A percentile compares a stretch with the other conserved stretches of the same genome.
These are phyloP conservation scores for Penicillium sp. DNA, from an alignment of 2,329 filamentous ascomycete genomes.

Conservation along the genomic window DNA sequence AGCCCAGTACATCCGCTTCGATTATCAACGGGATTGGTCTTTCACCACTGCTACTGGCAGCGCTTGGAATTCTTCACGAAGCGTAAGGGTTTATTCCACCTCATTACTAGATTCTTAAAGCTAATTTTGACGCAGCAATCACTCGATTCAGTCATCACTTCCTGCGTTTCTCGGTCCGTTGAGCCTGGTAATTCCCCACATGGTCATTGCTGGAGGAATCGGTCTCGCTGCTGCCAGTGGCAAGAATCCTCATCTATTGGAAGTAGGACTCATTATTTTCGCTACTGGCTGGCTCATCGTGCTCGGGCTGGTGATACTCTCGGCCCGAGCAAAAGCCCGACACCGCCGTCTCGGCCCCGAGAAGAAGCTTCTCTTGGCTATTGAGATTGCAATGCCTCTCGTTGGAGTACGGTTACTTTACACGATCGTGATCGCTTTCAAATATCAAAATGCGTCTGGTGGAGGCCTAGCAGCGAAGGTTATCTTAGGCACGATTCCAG, in stretches of 20 bases:
- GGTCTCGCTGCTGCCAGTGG: constrained; percentile 16
- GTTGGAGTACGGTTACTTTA: constrained; percentile 22
- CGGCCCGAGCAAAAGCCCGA: constrained; percentile 1
- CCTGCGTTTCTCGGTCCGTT: constrained; percentile 9
- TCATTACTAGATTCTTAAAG: background rate
- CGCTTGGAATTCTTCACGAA: constrained; percentile 21
- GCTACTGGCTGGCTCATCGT: constrained; percentile 16
- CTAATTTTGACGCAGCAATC: constrained; percentile 10
- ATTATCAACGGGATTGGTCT: constrained; percentile 20
- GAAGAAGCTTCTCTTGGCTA: constrained; percentile 20
- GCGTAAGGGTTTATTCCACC: constrained; percentile 9
- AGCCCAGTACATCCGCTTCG: constrained; percentile 15
- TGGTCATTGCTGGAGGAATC: constrained; percentile 18
- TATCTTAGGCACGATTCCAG: constrained; percentile 40
- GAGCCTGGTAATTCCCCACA: constrained; percentile 17
- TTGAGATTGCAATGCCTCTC: constrained; percentile 18
- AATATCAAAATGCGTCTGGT: background rate
- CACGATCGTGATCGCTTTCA: constrained; percentile 8
- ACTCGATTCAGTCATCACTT: constrained; percentile 22
- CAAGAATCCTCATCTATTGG: constrained; percentile 3
- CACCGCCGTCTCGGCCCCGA: constrained; percentile 10
- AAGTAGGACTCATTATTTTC: constrained; percentile 19
- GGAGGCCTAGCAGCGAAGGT: constrained; percentile 16
- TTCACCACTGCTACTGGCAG: constrained; percentile 19
- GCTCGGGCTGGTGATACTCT: constrained; percentile 3